Base-by-base conservation (phyloP, 2,329 filamentous ascomycete species). In the Trichophyton rubrum region DNA sequence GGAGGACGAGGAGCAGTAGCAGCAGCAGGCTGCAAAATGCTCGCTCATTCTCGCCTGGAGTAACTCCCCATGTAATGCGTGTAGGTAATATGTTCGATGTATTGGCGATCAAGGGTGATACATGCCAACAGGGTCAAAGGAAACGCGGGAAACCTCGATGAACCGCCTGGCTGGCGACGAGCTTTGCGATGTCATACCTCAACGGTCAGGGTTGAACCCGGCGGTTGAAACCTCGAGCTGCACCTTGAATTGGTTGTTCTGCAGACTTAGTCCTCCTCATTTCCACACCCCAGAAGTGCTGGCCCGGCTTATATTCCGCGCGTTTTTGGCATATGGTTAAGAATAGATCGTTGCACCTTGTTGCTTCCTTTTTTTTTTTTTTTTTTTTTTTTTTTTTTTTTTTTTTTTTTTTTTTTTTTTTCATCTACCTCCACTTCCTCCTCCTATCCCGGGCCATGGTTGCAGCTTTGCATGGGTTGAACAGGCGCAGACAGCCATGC, bases 1-100 rank as follows among this genome's bases (percentile, higher is more conserved):
- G 33, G 33, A 38, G 33, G 41, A 30, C 27, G 27, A 30, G 27
- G 27, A 30, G 24, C 4, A 24, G 22, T 3, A 24, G 22, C 22
- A 15, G 15, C 41, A 51, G 45, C 11, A 13, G 45, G 45, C 27
- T 27, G 45, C 22, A 13, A 11, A 27, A 27, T 27, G 6, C 27
- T 51, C 13, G 22, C 81, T 45, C 82, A 85, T 5, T 84, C 24
- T 87, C 6, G 27, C 27, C 86, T 89, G 61, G 27, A 60, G 40
- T 11, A 60, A 43, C 40, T 55, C 13, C 43, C 27, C 27, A 30
- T 30, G 27, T 6, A 30, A 30, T 30, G 27, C 27, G 27, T 30
- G 27, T 30, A 38, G 2, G 3, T 38, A 38, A 38, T 38, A 38
- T 38, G 33, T 13, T 38, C 33, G 9, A 38, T 59, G 59, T 60